A percentile compares a stretch with the other conserved stretches of the same genome.
phyloP scores from a whole-genome alignment of 805 yeast genomes.

The Yarrowia divulgata region DNA sequence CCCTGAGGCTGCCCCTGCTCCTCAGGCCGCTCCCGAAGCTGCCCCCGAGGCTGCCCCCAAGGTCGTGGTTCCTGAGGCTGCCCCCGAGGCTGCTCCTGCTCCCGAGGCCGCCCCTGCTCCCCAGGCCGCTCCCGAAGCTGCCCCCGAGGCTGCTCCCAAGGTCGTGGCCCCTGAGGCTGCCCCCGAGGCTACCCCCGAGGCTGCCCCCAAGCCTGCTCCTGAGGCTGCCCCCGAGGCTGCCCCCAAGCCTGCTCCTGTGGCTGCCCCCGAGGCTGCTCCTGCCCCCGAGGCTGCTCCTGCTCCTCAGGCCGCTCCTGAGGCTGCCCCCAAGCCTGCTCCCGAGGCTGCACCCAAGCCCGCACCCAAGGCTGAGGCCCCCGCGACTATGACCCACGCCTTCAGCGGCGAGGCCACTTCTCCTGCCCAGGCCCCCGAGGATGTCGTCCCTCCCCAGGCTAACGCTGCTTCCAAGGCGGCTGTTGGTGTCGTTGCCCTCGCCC shows the following conservation, averaged over 20 bases:
- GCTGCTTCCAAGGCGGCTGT: slow-evolving; percentile 5
- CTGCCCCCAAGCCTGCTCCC: neutral
- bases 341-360: neutral
- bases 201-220: neutral
- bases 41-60: too few relatives aligned
- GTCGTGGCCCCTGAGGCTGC: neutral
- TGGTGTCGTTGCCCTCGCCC: slow-evolving; percentile 7
- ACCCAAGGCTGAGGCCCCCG: neutral
- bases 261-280: too few relatives aligned
- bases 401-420: neutral
- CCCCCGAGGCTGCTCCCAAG: too few relatives aligned
- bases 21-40: too few relatives aligned
- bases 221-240: neutral
- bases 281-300: neutral
- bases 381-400: slow-evolving; percentile 22
- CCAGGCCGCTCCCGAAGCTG: too few relatives aligned
- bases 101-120: too few relatives aligned
- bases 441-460: slow-evolving; percentile 14
- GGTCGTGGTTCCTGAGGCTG: too few relatives aligned
- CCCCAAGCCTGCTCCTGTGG: too few relatives aligned
- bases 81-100: too few relatives aligned
- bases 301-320: too few relatives aligned
- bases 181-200: neutral
- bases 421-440: slow-evolving; percentile 3
- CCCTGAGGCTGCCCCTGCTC: too few relatives aligned